These are phyloP conservation scores for Metrosideros polymorpha DNA, from an alignment of 441 rosid genomes.

Conservation along the genomic window DNA sequence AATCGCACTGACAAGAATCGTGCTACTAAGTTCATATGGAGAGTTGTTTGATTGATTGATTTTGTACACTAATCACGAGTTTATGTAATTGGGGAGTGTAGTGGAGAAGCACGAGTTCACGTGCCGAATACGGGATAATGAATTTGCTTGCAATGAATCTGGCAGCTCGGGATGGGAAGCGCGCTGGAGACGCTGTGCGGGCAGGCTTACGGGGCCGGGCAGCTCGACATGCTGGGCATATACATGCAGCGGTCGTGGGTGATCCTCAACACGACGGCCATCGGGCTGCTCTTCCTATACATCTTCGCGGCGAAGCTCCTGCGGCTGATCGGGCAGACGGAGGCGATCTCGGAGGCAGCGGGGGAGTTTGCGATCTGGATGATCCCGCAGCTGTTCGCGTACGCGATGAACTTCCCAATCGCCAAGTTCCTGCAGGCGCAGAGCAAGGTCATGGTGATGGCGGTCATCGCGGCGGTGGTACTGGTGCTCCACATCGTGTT, in stretches of 20 bases:
- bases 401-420: slow-evolving; percentile 27
- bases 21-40: no score
- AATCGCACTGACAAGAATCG: not conserved
- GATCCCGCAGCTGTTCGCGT: slow-evolving; percentile 35
- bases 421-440: slow-evolving; percentile 33
- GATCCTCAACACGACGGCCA: slow-evolving; percentile 14
- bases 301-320: slow-evolving; percentile 18
- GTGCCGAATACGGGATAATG: not conserved
- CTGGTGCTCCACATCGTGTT: slow-evolving; percentile 16
- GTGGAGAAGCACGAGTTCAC: no score
- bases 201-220: slow-evolving; percentile 36
- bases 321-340: slow-evolving; percentile 21
- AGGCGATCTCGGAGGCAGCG: slow-evolving; percentile 18
- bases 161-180: slow-evolving; percentile 30
- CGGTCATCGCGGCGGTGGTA: slow-evolving; percentile 15
- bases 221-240: slow-evolving; percentile 32
- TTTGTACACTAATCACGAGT: no score
- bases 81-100: no score
- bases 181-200: slow-evolving; percentile 42
- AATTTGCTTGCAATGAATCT: not conserved
- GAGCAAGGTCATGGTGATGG: slow-evolving; percentile 34
- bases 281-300: slow-evolving; percentile 11
- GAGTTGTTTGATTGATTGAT: not conserved
- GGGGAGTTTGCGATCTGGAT: slow-evolving; percentile 28
- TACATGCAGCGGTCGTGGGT: slow-evolving; percentile 44